Evolutionary conservation across 306 rosid genomes (phyloP), one percentile per base, ranked within the genome.

Genomic region (Castanopsis chinensis): DNA sequence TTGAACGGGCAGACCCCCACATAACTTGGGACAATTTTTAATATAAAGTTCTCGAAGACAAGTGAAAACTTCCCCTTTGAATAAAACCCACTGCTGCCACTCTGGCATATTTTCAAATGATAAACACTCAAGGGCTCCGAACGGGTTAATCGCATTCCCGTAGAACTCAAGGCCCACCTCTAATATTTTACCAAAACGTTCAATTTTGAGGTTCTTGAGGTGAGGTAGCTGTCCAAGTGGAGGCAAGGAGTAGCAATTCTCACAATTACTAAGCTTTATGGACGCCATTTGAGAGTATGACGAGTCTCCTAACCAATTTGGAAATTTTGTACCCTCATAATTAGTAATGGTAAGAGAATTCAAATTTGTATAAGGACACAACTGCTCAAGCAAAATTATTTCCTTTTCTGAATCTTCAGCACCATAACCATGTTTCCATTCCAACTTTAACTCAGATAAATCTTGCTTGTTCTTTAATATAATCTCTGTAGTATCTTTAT

Each of bases 381-480:
- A 72, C 45, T 79, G 76, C 52, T 84, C 87, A 4, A 79, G 76
- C 35, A 84, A 76, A 21, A 73, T 75, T 20, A 15, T 76, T 33
- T 67, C 73, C 5, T 55, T 65, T 4, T 15, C 8, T 14, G 68
- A 56, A 1, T 58, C 72, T 19, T 78, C 58, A 56, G 23, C 1
- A 0, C 19, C 12, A 2, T 1, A 3, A 19, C n/a, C 0, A 13
- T 3, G 5, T 32, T 30, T 4, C 33, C 33, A 32, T 32, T 32
- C 33, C 5, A 32, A 32, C 33, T 4, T 0, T 5, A 32, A 32
- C 33, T 77, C 63, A n/a, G 80, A 75, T 54, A 83, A 80, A 69
- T 52, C 78, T 23, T 20, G 12, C 76, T 86, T 86, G 12, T 86
- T 83, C 83, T 77, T 83, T 76, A 83, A 77, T 25, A 61, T 80